These are phyloP conservation scores for Vanilla planifolia DNA, from an alignment of 106 monocot genomes.

Conservation along the genomic window DNA sequence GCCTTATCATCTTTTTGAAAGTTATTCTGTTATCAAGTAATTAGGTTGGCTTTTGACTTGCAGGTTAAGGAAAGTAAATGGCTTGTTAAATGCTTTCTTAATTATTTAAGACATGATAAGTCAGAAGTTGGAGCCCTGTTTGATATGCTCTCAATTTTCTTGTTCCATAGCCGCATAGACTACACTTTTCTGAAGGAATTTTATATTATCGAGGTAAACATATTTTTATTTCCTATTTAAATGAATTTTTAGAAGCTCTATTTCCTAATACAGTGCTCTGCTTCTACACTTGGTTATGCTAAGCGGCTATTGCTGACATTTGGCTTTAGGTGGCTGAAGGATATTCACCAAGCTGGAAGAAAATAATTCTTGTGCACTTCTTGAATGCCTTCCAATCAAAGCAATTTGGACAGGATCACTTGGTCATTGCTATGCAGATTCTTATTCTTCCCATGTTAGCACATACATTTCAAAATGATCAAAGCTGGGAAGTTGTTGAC, in stretches of 20 bases:
- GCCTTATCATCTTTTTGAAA: no score
- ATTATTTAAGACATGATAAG: slow-evolving; percentile 82
- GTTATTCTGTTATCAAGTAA: not conserved
- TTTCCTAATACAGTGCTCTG: not conserved
- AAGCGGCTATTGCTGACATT: not conserved
- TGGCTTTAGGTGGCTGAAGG: slow-evolving; percentile 91
- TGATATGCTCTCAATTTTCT: slow-evolving; percentile 96
- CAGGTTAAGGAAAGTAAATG: slow-evolving; percentile 99
- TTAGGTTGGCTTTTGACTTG: slow-evolving; percentile 15
- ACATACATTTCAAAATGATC: slow-evolving; percentile 86
- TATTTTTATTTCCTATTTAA: not conserved
- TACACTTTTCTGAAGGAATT: slow-evolving; percentile 92
- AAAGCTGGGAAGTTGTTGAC: slow-evolving; percentile 98
- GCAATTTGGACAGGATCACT: slow-evolving; percentile 83
- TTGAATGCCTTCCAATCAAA: slow-evolving; percentile 86
- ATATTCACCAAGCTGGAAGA: slow-evolving; percentile 83
- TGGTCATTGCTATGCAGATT: slow-evolving; percentile 96
- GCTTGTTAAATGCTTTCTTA: slow-evolving; percentile 95
- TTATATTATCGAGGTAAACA: slow-evolving; percentile 82
- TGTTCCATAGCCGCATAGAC: slow-evolving; percentile 85
- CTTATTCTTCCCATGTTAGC: slow-evolving; percentile 96
- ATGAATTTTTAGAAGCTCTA: not conserved
- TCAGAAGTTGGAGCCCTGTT: slow-evolving; percentile 89
- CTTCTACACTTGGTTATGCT: not conserved
- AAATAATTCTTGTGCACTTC: slow-evolving; percentile 81